Base-by-base conservation (phyloP, 148 eudicot genomes). In the Nepenthes gracilis region DNA sequence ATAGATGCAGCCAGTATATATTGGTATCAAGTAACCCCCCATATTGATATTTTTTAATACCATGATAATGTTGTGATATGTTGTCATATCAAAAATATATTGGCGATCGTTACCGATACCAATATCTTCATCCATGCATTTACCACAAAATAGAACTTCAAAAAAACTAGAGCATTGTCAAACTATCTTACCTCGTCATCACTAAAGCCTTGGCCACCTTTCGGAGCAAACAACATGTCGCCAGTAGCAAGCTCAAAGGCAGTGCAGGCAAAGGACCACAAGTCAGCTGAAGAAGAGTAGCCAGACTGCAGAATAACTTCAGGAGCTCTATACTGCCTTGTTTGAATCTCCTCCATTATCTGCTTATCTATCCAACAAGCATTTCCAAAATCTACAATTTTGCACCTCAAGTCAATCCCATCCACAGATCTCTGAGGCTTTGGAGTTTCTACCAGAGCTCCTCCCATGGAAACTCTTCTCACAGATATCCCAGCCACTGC, bases 211-310 rank as follows among this genome's bases (percentile, higher is more conserved):
- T 81, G 85, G 58, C 87, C 92, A 61, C 64, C 68, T 57, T 82
- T 84, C 49, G 99, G 99, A 66, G 91, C 77, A 75, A 93, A 93
- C 81, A 93, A 68, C 89, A 88, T 86, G 68, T 93, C 99, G 35
- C 99, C 99, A 2, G 96, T 88, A 64, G 99, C 99, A 70, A 93
- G 96, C 85, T 93, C 99, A 68, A 93, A 93, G 9, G 96, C 89
- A 2, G 71, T 93, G 75, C 99, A 93, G 62, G 87, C 99, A 79
- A 93, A 88, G 54, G 99, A 93, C 99, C 99, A 93, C 85, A 93
- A 81, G 74, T 93, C 99, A 60, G 83, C 85, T 64, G 96, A 71
- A 15, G 67, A 78, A 6, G 86, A 72, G 70, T 93, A 89, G 5
- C 92, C 92, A 34, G 95, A 79, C 15, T 74, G 78, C 10, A 93